Percentiles rank a stretch among this genome's conserved stretches.
These are phyloP conservation scores for Penstemon eatonii DNA, from an alignment of 257 asterid genomes.

Conservation along the genomic window DNA sequence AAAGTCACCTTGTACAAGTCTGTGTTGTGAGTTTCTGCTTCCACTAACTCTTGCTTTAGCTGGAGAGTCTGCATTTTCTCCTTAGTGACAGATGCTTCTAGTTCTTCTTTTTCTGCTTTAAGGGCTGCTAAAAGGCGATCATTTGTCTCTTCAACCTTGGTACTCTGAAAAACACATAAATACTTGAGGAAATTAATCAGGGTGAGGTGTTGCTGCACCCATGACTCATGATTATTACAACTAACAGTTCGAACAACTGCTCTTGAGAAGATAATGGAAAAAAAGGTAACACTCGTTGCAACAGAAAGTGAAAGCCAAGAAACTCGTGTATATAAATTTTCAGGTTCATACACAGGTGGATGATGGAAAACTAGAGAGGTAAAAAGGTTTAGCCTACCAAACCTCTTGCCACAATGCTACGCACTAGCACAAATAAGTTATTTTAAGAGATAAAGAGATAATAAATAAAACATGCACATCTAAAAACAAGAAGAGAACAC, in stretches of 20 bases:
- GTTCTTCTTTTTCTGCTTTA: slow-evolving; percentile 69
- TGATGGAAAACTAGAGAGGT: background rate
- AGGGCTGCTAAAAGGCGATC: slow-evolving; percentile 54
- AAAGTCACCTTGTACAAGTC: slow-evolving; percentile 78
- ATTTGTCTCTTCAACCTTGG: slow-evolving; percentile 58
- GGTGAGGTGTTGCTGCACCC: slow-evolving; percentile 17
- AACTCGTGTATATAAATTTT: background rate
- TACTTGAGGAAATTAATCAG: slow-evolving; percentile 18
- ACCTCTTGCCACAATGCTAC: background rate
- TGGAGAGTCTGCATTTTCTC: slow-evolving; percentile 67
- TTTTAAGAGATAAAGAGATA: background rate
- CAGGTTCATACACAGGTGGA: background rate
- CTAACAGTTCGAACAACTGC: slow-evolving; percentile 19
- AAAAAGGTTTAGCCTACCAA: background rate
- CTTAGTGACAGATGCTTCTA: slow-evolving; percentile 66
- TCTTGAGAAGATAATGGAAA: slow-evolving; percentile 3
- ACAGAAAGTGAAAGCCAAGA: slow-evolving; percentile 20
- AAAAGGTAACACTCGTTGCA: slow-evolving; percentile 2
- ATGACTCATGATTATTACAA: slow-evolving; percentile 6
- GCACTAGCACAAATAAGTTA: background rate
- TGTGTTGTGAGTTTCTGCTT: slow-evolving; percentile 68
- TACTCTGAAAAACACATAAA: slow-evolving; percentile 44
- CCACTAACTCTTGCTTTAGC: slow-evolving; percentile 69
- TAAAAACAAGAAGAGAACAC: slow-evolving; percentile 1
- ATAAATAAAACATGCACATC: background rate